Base-by-base conservation (phyloP, 768 basidiomycete genomes). In the Rhodotorula paludigena region DNA sequence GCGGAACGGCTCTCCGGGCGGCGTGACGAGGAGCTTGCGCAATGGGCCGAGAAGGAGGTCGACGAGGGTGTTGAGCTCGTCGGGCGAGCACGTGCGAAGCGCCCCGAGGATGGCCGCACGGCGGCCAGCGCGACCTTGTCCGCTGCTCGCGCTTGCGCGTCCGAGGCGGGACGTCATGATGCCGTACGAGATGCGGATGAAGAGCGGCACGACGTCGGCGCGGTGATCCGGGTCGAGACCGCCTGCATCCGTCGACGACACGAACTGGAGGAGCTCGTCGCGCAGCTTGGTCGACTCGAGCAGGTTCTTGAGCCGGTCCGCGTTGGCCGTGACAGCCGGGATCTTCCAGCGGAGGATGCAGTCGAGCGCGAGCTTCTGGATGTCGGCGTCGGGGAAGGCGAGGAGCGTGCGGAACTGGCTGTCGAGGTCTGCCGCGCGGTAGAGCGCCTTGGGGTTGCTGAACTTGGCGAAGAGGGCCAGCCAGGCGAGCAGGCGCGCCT, bases 391-490 rank as follows among this genome's bases (percentile, higher is more conserved):
- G 5, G 92, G 89, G 69, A 92, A 87, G 9, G 92, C 87, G 32
- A 98, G 83, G 30, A 90, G 82, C n/a, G 83, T 79, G 21, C 82
- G 82, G 78, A 92, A 94, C 32, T 91, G 76, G 3, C 80, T 57
- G 48, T 83, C 84, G 9, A 98, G 81, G 0, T 82, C 82, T 15
- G 87, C 83, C 0, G 89, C 84, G 12, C 85, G 82, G 75, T 86
- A 83, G 3, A 93, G 80, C 0, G 91, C 89, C 79, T 90, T 94
- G n/a, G 93, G 94, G 75, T 97, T 98, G 73, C 81, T 80, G 77
- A 99, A 89, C 76, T 92, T 94, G 57, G 89, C 83, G 78, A 97
- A 90, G 18, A 98, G 82, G 28, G 84, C 84, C 35, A 98, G 84
- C 86, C 90, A 98, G 0, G 84, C 81, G 23, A 79, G 79, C 16